phyloP scores from a whole-genome alignment of 2,329 filamentous ascomycete genomes.

The Aspergillus sergii region DNA sequence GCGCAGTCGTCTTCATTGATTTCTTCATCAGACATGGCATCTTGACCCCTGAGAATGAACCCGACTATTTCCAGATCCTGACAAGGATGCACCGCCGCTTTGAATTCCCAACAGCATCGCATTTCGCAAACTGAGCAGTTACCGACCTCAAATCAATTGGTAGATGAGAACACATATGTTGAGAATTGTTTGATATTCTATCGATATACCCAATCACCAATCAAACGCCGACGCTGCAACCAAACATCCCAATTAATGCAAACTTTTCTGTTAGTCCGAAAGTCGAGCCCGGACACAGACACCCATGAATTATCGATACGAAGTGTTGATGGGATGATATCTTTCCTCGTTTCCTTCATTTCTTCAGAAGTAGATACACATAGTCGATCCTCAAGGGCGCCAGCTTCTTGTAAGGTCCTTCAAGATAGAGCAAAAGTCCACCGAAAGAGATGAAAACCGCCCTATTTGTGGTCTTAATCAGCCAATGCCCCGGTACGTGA shows the following conservation, averaged over 20 bases:
- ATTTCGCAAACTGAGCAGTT: conserved; percentile 19
- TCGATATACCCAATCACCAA: conserved; percentile 40
- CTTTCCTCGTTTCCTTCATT: conserved; percentile 52
- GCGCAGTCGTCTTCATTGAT: conserved; percentile 78
- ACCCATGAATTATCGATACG: conserved; percentile 4
- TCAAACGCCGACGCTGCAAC: conserved; percentile 48
- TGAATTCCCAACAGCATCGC: conserved; percentile 71
- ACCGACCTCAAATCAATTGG: neutral
- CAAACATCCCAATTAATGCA: conserved; percentile 28
- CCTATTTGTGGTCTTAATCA: conserved; percentile 53
- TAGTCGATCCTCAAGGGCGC: conserved; percentile 90
- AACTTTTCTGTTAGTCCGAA: conserved; percentile 25
- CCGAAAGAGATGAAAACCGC: conserved; percentile 95
- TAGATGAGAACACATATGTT: conserved; percentile 6
- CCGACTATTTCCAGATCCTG: conserved; percentile 74
- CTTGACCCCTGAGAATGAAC: conserved; percentile 76
- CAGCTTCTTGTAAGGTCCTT: conserved; percentile 95
- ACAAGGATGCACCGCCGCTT: conserved; percentile 74
- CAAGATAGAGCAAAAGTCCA: conserved; percentile 83
- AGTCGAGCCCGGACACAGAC: conserved; percentile 3
- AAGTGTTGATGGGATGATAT: conserved; percentile 6
- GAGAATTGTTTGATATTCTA: conserved; percentile 32
- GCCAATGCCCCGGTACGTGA: neutral
- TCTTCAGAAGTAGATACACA: conserved; percentile 91
- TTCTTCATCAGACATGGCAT: conserved; percentile 88